Base-by-base conservation (phyloP, 257 asterid species). In the Solanum piurae region DNA sequence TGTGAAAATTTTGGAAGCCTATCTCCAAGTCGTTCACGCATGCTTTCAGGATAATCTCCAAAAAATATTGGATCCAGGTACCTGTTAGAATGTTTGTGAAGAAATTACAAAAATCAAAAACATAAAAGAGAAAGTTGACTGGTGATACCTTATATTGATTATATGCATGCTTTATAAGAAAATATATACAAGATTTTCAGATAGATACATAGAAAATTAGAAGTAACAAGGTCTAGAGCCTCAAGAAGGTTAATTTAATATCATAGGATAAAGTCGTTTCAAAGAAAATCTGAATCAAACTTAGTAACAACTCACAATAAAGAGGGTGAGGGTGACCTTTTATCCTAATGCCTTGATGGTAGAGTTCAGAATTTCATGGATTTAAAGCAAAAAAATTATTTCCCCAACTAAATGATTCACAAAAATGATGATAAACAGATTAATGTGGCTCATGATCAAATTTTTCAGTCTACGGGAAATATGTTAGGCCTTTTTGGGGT, bases 41-140 rank as follows among this genome's bases (percentile, higher is more conserved):
- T 93, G 85, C 92, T 84, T 89, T 89, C 91, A 36, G 94, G 95
- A 90, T 93, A 92, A 86, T 92, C 93, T 42, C 94, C 92, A 52
- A 38, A 88, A 79, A 46, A 89, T 89, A 93, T 92, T 38, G 93
- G 94, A 89, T 92, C 95, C 89, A 93, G 87, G 89, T 68, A 92
- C 95, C 95, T 93, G 74, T 82, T 82, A 86, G 25, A 40, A 84
- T 49, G 85, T 42, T 38, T 4, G 23, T 33, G 36, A 9, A 9
- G 40, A 36, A 4, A 87, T 44, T 31, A 75, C 44, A 87, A 10
- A 34, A 64, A 64, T 64, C 72, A 11, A 40, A 79, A 34, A 75
- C 79, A 83, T 60, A 31, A 84, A 25, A 87, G 49, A 58, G 66
- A 76, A 12, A 49, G 77, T 37, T 11, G 29, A 85, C 20, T 27